Evolutionary conservation across 2,329 filamentous ascomycete genomes (phyloP), one percentile per base, ranked within the genome.

Genomic region (Pestalotiopsis sp.): DNA sequence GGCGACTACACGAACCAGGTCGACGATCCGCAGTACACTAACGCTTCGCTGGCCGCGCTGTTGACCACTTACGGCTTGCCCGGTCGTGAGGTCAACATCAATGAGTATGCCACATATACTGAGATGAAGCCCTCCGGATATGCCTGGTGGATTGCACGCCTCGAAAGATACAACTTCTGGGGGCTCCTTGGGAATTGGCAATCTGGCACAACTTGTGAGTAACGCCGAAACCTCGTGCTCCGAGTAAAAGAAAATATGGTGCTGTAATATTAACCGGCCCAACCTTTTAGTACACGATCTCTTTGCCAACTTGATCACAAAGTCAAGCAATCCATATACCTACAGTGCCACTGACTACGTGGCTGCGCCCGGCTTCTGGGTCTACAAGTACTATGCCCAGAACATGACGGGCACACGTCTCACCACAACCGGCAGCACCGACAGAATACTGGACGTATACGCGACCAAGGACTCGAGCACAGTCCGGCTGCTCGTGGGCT

Each of bases 341-440:
- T 64, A 64, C 17, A 62, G 61, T 11, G 67, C 69, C 23, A 38
- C 64, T 6, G 71, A 70, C 3, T 73, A 73, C 64, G 70, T 65
- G 2, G 67, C 71, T 5, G 70, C 71, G 1, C 69, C 71, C 1
- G 81, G 83, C 27, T 85, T 77, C 74, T 81, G 84, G 65, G 78
- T 85, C 11, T 86, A 86, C 72, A 81, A 82, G 66, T 85, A 84
- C 74, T 86, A 85, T 72, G 76, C 79, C 59, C 71, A 75, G 3
- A 80, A 81, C 58, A 84, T 85, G 82, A 81, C 79, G 0, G 83
- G 83, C 3, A 64, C 76, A 14, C 78, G 82, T 17, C 76, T 81
- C 4, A 76, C 74, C 0, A 82, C 81, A 2, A 74, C 75, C 0
- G 76, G 74, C 0, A 79, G 81, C 0, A 69, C 71, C 4, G 81